Evolutionary conservation across 257 asterid species (phyloP).

Genomic region (Solanum sitiens): DNA sequence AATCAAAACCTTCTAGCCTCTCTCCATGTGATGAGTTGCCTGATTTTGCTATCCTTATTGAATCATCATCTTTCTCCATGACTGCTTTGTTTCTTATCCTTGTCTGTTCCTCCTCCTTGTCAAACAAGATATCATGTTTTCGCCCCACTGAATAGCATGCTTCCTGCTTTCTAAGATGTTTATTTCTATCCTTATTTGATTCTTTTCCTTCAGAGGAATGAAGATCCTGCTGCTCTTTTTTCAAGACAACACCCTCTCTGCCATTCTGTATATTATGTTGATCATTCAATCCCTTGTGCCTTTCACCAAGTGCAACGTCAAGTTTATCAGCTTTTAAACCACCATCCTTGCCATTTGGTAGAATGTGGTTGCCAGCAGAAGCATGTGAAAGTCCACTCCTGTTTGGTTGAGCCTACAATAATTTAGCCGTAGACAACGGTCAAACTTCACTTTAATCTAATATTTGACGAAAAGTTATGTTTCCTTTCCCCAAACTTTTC

Average conservation of each 20-base stretch:
- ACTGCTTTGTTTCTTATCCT: constrained; percentile 20
- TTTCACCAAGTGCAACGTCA: constrained; percentile 21
- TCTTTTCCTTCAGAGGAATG: constrained; percentile 17
- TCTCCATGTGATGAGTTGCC: constrained; percentile 30
- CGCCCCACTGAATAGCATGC: constrained; percentile 23
- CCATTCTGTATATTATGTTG: constrained; percentile 6
- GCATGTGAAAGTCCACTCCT: constrained; percentile 7
- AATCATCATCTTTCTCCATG: constrained; percentile 19
- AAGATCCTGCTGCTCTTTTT: constrained; percentile 28
- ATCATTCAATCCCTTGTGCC: constrained; percentile 20
- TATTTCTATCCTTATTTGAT: constrained; percentile 16
- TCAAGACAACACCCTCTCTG: constrained; percentile 20
- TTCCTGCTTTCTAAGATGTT: constrained; percentile 19
- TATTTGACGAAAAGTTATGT: not conserved
- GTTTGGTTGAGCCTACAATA: constrained; percentile 11
- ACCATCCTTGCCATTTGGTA: constrained; percentile 25
- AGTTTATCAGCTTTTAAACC: constrained; percentile 15
- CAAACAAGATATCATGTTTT: constrained; percentile 7
- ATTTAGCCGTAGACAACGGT: not conserved
- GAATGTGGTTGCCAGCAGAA: constrained; percentile 13
- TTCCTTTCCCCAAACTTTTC: not conserved
- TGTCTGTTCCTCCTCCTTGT: constrained; percentile 21
- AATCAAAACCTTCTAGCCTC: constrained; percentile 15
- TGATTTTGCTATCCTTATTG: constrained; percentile 24
- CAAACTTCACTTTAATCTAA: not conserved